Base-by-base conservation (phyloP, 73 alveolate species). In the Paramecium biaurelia region DNA sequence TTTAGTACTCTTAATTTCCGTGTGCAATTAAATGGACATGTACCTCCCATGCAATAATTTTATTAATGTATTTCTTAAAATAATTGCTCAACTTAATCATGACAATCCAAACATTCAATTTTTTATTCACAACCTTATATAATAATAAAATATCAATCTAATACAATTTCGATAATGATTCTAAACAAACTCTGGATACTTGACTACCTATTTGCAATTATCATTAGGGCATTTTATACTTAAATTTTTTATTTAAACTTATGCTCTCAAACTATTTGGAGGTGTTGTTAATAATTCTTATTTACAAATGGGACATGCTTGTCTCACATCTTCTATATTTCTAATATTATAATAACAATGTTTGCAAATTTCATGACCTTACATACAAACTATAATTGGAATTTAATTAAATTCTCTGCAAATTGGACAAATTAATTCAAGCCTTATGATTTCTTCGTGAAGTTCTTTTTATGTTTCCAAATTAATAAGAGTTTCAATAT, bases 341-440 rank as follows among this genome's bases (percentile, higher is more conserved):
- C 56, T 38, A 21, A 79, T 79, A 42, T 79, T 79, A 42, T 41
- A 79, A 79, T 43, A 79, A 63, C 90, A 79, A 23, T 79, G 76
- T 79, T 41, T 79, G 56, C 90, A 79, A 79, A 79, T 79, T 79
- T 79, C 90, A 79, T 79, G 90, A 24, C 90, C 90, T 43, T 41
- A 11, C 7, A 42, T 15, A 9, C 90, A 79, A 42, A 79, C 56
- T 15, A 79, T 79, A 12, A 79, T 45, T 43, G 90, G 90, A 42
- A 43, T 45, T 79, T 79, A 34, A 79, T 79, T 79, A 24, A 79
- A 79, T 26, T 79, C 90, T 45, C 74, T 79, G 14, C 90, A 79
- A 79, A 79, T 38, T 23, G 90, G 70, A 79, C 90, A 79, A 0
- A 43, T 79, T 23, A 79, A 45, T 43, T 79, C 70, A 23, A 42